A percentile compares a stretch with the other conserved stretches of the same genome.
Evolutionary conservation across 1,284 basidiomycete species (phyloP).

Genomic region (Puccinia horiana): DNA sequence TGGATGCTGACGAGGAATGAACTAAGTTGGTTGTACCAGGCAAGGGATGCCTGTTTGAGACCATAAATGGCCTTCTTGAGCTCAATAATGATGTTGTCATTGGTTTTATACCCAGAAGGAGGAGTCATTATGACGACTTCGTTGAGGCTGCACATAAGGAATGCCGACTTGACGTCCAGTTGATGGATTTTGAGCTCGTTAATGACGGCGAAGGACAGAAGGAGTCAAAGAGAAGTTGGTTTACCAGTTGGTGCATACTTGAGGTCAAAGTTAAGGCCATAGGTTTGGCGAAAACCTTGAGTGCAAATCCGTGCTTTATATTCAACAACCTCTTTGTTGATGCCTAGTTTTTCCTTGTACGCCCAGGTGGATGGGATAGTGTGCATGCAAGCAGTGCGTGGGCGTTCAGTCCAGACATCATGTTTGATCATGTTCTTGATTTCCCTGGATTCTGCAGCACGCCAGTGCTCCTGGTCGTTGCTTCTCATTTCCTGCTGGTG

Average conservation of each 20-base stretch:
- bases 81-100: neutral
- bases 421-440: neutral
- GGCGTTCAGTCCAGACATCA: neutral
- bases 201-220: neutral
- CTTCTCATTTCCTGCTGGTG: neutral
- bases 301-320: too few relatives aligned
- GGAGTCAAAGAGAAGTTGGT: neutral
- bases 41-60: neutral
- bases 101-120: neutral
- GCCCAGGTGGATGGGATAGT: neutral
- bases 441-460: neutral
- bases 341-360: too few relatives aligned
- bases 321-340: too few relatives aligned
- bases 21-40: neutral
- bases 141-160: neutral
- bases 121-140: neutral
- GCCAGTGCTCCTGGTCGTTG: neutral
- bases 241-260: neutral
- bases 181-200: neutral
- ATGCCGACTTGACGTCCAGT: neutral
- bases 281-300: too few relatives aligned
- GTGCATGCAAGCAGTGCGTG: too few relatives aligned
- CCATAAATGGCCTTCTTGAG: conserved; percentile 13
- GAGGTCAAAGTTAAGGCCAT: neutral
- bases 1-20: neutral